Conservation (phyloP, 2,329 filamentous ascomycete genomes). For the Tolypocladium amazonense region DNA sequence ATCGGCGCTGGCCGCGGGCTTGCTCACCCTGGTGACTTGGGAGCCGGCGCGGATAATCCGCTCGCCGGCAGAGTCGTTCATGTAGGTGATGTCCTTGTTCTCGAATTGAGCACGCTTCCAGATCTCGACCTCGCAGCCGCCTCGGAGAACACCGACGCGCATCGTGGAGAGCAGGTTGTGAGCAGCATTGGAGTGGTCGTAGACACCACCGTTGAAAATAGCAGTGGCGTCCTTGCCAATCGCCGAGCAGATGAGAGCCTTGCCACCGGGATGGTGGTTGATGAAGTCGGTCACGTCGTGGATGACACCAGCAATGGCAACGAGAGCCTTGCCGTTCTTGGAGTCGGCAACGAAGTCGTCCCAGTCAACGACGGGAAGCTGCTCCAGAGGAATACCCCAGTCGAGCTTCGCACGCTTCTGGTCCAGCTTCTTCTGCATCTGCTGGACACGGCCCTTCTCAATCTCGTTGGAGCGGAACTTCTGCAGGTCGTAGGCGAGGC, state of each 20-base stretch:
- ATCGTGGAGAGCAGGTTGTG: slow-evolving; percentile 84
- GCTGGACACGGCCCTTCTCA: slow-evolving; percentile 82
- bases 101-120: slow-evolving; percentile 82
- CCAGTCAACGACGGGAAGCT: slow-evolving; percentile 78
- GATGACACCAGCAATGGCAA: slow-evolving; percentile 74
- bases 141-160: slow-evolving; percentile 77
- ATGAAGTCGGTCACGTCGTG: slow-evolving; percentile 80
- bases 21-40: slow-evolving; percentile 73
- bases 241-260: slow-evolving; percentile 71
- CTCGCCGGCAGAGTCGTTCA: slow-evolving; percentile 71
- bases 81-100: slow-evolving; percentile 70
- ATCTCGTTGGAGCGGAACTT: slow-evolving; percentile 88
- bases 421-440: slow-evolving; percentile 86
- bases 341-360: slow-evolving; percentile 72
- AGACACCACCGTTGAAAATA: slow-evolving; percentile 87
- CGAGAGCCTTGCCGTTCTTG: slow-evolving; percentile 64
- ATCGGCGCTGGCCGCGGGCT: slow-evolving; percentile 73
- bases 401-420: slow-evolving; percentile 73
- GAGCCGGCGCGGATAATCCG: slow-evolving; percentile 77
- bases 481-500: slow-evolving; percentile 79
- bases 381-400: slow-evolving; percentile 78
- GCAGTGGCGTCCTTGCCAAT: slow-evolving; percentile 83
- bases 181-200: slow-evolving; percentile 80
- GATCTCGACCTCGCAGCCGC: slow-evolving; percentile 82
- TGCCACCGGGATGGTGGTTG: slow-evolving; percentile 83